Evolutionary conservation across 2,329 filamentous ascomycete species (phyloP), one percentile per base, ranked within the genome.

Genomic region (Raffaelea ambrosiae): DNA sequence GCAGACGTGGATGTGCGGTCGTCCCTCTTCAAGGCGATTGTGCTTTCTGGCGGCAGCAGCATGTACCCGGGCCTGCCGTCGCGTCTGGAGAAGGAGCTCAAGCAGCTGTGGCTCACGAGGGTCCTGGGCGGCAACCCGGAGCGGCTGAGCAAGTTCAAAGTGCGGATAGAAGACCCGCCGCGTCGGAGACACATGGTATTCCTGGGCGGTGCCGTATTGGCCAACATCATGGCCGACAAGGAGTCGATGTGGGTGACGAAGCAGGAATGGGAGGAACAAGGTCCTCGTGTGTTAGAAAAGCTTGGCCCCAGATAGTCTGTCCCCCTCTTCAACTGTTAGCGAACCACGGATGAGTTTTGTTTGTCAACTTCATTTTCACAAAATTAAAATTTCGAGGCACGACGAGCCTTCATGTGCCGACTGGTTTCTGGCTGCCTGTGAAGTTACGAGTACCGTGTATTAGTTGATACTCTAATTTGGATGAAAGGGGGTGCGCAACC

Each of bases 181-280:
- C 80, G 93, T 69, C 81, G 93, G 71, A 79, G 91, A 68, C 93
- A 98, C 74, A 97, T 98, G 90, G 93, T 98, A 3, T 97, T 98
- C 77, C 71, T 98, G 48, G 93, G 93, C 50, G 93, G 93, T 58
- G 93, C 93, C 22, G 93, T 98, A 53, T 73, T 98, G 60, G 93
- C 93, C 58, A 97, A 97, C 65, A 94, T 98, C 67, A 97, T 98
- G 86, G 90, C 93, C 41, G 90, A 97, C 70, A 97, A 96, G 72
- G 88, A 96, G 66, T 86, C 84, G 65, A 97, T 97, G 93, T 98
- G 93, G 93, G 90, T 98, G 61, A 86, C 85, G 58, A 95, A 95
- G 76, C 78, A 86, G 61, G 93, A 98, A 69, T 98, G 93, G 93
- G 79, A 93, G 61, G 93, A 98, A 70, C 85, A 96, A 65, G 93